Evolutionary conservation across 192 early-diverging fungal genomes (phyloP), one percentile per base, ranked within the genome.

Genomic region (Gaertneriomyces sp.): DNA sequence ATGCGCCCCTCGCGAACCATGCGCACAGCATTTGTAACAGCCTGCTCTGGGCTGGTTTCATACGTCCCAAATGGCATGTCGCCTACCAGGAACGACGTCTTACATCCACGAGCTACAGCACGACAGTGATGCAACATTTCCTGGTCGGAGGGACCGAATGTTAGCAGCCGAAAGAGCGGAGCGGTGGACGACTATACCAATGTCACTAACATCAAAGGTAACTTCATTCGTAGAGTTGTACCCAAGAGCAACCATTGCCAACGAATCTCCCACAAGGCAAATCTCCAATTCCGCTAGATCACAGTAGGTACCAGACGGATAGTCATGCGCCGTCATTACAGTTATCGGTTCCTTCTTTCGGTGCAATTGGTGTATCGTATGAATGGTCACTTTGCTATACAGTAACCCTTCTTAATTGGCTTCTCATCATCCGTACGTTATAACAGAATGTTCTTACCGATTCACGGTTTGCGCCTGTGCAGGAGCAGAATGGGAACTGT

Each of bases 301-400:
- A 54, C 83, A 88, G 16, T 94, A 82, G 33, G 92, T 73, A 2
- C 87, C 89, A 11, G 92, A 90, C 43, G 97, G 94, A 64, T 97
- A 99, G 77, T 99, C 95, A 67, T 94, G 88, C 4, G 97, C 97
- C 1, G 97, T 99, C 87, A 98, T 90, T 75, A 98, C 83, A 0
- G 93, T 82, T 46, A 99, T 93, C 8, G 93, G 92, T 62, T 85
- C 87, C 20, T 74, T 60, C 25, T 82, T 70, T 53, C 78, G 77
- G 70, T 96, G 88, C 55, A 95, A 77, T 69, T 83, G 85, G 58
- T 79, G 71, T 39, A 99, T 71, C 3, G 89, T 91, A n/a, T 84
- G 79, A 25, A 98, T 73, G 0, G 97, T 97, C 45, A 93, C 90
- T 72, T 98, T 99, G 25, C 25, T 33, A 33, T 33, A 33, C 25